Evolutionary conservation across 176 grass and related monocot species (phyloP), one percentile per base, ranked within the genome.

Genomic region (Musa beccarii): DNA sequence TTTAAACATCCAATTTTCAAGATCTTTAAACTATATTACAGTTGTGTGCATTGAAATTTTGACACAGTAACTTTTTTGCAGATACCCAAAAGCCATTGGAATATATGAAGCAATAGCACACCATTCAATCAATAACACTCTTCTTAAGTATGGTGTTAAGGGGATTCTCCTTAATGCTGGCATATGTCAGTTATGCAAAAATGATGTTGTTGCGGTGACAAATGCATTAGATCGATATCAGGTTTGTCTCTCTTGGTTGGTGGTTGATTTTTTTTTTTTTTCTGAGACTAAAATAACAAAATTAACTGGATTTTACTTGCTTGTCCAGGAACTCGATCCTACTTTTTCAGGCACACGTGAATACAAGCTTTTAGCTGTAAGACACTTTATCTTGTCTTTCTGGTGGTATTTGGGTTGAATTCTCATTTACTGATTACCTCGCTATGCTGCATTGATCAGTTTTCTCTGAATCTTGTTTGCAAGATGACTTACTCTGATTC

Each of bases 141-240:
- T 99, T 87, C 84, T 99, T 14, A 99, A 99, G 88, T 99, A 99
- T 74, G 80, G 95, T 83, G 95, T 89, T 9, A 94, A 88, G 82
- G 95, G 95, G 15, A 92, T 93, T 78, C 91, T 99, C 61, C 95
- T 99, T 68, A 99, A 99, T 79, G 90, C 95, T 79, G 95, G 95
- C 53, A 92, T 99, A 65, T 99, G 95, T 74, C 95, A 99, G 72
- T 79, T 99, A 70, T 99, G 95, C 68, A 86, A 84, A 86, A 88
- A 78, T 69, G 95, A 99, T 86, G 77, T 84, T 79, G 83, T 99
- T 82, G 91, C 95, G 59, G 84, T 99, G 65, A 81, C 87, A 80
- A 99, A 99, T 79, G 86, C 95, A 72, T 84, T 99, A 56, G 95
- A 94, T 74, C 82, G 91, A 81, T 99, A 94, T 79, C 88, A 99